Percentiles rank a stretch among this genome's conserved stretches.
Evolutionary conservation across 805 yeast species (phyloP).

Genomic region (Pachysolen tannophilus): DNA sequence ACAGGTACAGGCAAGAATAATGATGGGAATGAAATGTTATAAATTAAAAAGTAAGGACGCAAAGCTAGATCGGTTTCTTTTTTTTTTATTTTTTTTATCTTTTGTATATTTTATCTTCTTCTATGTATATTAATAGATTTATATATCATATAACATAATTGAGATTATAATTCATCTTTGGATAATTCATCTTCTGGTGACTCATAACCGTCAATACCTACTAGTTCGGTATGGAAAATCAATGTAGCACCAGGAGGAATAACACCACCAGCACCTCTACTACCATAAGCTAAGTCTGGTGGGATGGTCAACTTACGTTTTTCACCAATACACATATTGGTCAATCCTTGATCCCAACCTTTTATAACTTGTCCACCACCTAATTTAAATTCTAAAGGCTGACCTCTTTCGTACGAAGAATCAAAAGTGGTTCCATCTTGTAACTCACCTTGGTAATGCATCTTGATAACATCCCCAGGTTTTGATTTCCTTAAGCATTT

Average conservation of each 20-base stretch:
- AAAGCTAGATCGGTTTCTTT: too few species aligned
- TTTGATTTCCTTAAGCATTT: constrained; percentile 52
- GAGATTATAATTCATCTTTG: constrained; percentile 6
- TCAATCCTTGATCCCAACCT: constrained; percentile 88
- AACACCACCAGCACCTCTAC: constrained; percentile 64
- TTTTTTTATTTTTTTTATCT: too few species aligned
- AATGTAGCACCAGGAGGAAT: constrained; percentile 77
- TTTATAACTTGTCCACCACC: constrained; percentile 76
- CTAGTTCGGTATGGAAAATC: constrained; percentile 58
- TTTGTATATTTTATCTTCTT: not conserved
- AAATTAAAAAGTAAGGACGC: too few species aligned
- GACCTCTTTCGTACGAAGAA: constrained; percentile 53
- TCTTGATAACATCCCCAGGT: constrained; percentile 60
- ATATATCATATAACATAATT: too few species aligned
- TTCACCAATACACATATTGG: constrained; percentile 78
- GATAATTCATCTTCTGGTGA: constrained; percentile 6
- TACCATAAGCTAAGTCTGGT: constrained; percentile 71
- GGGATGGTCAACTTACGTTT: constrained; percentile 75
- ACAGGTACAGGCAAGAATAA: constrained; percentile 1
- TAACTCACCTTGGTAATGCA: constrained; percentile 74
- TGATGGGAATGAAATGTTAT: constrained; percentile 3
- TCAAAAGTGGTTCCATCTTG: constrained; percentile 69
- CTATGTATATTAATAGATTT: not conserved
- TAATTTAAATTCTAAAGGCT: constrained; percentile 63
- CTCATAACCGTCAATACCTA: constrained; percentile 35